These are phyloP conservation scores for Nyctanthes arbortristis DNA, from an alignment of 257 asterid species.

Conservation along the genomic window DNA sequence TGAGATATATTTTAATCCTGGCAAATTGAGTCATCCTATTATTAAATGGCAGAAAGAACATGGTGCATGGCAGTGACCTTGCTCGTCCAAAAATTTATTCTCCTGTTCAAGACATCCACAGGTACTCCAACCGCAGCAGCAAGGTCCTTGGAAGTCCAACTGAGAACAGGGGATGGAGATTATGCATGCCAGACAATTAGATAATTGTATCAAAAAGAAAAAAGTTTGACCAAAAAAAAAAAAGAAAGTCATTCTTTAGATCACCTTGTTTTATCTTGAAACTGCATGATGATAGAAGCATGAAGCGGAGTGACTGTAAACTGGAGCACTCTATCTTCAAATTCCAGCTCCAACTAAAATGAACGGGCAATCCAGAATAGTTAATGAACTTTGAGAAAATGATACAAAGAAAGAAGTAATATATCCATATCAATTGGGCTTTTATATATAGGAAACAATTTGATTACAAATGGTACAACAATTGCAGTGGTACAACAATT, in stretches of 20 bases:
- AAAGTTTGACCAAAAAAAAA: neutral
- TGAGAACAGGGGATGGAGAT: conserved; percentile 30
- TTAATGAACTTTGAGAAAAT: conserved; percentile 11
- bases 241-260: conserved; percentile 3
- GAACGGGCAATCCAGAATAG: conserved; percentile 23
- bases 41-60: neutral
- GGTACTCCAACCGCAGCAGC: conserved; percentile 88
- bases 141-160: conserved; percentile 87
- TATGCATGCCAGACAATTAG: conserved; percentile 8
- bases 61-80: conserved; percentile 47
- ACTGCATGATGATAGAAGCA: conserved; percentile 85
- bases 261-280: conserved; percentile 87
- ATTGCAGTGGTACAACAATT: conserved; percentile 14
- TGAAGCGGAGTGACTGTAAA: conserved; percentile 88
- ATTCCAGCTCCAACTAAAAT: conserved; percentile 88
- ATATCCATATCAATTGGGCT: neutral
- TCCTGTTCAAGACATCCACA: conserved; percentile 68
- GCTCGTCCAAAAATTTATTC: conserved; percentile 87
- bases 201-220: conserved; percentile 3
- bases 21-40: neutral
- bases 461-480: conserved; percentile 8
- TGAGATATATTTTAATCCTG: neutral
- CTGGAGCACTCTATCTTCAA: conserved; percentile 73
- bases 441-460: conserved; percentile 8
- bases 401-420: neutral